Conservation (phyloP, 1,284 basidiomycete species). For the Cronartium ribicola region DNA sequence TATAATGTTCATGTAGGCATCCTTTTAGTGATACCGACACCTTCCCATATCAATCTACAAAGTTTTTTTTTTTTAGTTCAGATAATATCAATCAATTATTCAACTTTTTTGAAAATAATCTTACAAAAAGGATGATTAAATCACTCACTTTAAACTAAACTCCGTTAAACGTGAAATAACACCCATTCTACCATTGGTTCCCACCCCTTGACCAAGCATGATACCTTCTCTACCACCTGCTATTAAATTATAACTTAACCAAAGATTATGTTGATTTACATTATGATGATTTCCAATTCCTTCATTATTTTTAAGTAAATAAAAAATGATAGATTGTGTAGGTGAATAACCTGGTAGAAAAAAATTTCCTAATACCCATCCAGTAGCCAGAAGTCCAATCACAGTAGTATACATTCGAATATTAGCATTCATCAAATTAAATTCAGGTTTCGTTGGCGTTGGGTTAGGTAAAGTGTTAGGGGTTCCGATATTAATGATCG, state of each 20-base stretch:
- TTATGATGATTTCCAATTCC: not conserved
- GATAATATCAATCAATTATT: not conserved
- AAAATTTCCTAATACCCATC: not conserved
- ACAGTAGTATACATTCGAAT: not conserved
- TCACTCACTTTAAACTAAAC: slow-evolving; percentile 5
- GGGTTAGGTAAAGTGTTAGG: not conserved
- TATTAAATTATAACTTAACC: not conserved
- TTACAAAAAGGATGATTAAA: slow-evolving; percentile 4
- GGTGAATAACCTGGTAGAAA: not conserved
- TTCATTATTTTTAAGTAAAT: not conserved
- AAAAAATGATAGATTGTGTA: not conserved
- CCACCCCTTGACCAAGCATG: not conserved
- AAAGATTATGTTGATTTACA: not conserved
- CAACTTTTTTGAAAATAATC: not conserved
- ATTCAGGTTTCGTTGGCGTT: too few species aligned
- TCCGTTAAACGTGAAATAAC: not conserved
- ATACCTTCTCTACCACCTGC: slow-evolving; percentile 12
- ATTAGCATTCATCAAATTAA: not conserved
- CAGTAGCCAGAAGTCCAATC: not conserved
- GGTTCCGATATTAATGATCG: not conserved
- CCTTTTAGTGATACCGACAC: not conserved
- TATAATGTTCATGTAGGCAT: slow-evolving; percentile 13
- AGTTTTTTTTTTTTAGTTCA: too few species aligned
- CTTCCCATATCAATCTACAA: slow-evolving; percentile 9
- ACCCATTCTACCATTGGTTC: not conserved